phyloP scores from a whole-genome alignment of 768 basidiomycete genomes.

The Myochromella boudieri region DNA sequence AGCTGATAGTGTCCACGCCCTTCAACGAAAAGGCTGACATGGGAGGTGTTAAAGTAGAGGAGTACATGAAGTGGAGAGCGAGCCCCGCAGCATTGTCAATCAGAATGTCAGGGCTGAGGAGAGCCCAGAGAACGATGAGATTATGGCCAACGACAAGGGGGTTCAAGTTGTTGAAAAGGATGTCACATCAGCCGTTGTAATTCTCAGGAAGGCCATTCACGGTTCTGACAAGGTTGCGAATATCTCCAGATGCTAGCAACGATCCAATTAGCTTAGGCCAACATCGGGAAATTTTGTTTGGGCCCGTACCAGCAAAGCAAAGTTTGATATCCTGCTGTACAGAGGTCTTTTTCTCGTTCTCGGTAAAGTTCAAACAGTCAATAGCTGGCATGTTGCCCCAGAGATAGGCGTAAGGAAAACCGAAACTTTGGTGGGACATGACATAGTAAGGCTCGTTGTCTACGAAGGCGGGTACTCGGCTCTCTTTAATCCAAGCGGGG shows the following conservation, averaged over 20 bases:
- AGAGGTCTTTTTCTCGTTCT: constrained; percentile 19
- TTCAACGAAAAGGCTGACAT: constrained; percentile 25
- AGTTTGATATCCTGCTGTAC: constrained; percentile 21
- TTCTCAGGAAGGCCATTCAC: constrained; percentile 24
- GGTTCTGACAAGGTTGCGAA: constrained; percentile 30
- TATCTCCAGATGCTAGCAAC: constrained; percentile 24
- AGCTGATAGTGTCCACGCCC: constrained; percentile 22
- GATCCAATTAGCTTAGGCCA: not conserved
- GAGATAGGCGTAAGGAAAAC: constrained; percentile 15
- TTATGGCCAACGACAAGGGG: constrained; percentile 22
- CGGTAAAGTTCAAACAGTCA: constrained; percentile 24
- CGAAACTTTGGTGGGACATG: constrained; percentile 4
- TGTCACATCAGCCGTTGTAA: constrained; percentile 22
- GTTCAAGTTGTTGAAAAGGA: constrained; percentile 23
- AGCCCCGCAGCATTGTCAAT: constrained; percentile 31
- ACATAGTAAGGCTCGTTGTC: constrained; percentile 1
- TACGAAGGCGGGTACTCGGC: constrained; percentile 24
- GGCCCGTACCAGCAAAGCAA: constrained; percentile 26
- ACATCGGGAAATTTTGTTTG: not conserved
- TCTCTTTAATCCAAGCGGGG: constrained; percentile 28
- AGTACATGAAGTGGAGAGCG: constrained; percentile 33
- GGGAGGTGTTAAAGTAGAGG: constrained; percentile 23
- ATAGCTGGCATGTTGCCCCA: constrained; percentile 28
- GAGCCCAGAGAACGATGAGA: constrained; percentile 24
- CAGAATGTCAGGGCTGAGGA: constrained; percentile 21